These are phyloP conservation scores for Neofusicoccum ribis DNA, from an alignment of 2,329 filamentous ascomycete species.

Conservation along the genomic window DNA sequence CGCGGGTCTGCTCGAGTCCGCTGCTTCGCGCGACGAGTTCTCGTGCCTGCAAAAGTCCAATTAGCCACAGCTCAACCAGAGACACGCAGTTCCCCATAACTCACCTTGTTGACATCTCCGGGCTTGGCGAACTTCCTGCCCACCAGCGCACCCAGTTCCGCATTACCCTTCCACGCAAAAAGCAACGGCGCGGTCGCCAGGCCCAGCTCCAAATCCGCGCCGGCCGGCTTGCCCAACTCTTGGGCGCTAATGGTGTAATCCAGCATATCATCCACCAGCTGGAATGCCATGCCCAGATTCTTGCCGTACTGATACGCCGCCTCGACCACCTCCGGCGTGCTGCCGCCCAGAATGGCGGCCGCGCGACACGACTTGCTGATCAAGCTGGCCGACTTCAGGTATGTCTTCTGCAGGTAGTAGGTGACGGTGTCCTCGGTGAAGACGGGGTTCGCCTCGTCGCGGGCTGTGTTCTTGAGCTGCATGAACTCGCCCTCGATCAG, in stretches of 20 bases:
- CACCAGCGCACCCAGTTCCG: slow-evolving; percentile 81
- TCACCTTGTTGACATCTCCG: slow-evolving; percentile 82
- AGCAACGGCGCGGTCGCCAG: slow-evolving; percentile 90
- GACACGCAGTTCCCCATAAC: slow-evolving; percentile 32
- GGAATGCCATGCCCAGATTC: slow-evolving; percentile 92
- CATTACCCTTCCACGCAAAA: slow-evolving; percentile 91
- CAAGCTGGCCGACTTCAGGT: slow-evolving; percentile 91
- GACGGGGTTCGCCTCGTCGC: slow-evolving; percentile 77
- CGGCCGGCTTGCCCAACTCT: slow-evolving; percentile 91
- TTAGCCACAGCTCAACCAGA: not conserved
- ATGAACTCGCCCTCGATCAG: slow-evolving; percentile 98
- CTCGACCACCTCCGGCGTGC: slow-evolving; percentile 77
- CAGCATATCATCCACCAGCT: slow-evolving; percentile 96
- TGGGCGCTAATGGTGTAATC: slow-evolving; percentile 87
- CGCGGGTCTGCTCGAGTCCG: slow-evolving; percentile 88
- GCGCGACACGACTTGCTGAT: slow-evolving; percentile 96
- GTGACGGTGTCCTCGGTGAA: slow-evolving; percentile 87
- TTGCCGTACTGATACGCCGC: slow-evolving; percentile 90
- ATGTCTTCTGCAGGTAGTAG: slow-evolving; percentile 98
- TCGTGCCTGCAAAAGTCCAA: slow-evolving; percentile 65
- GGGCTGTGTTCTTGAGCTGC: slow-evolving; percentile 95
- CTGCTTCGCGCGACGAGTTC: slow-evolving; percentile 79
- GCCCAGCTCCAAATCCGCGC: slow-evolving; percentile 89
- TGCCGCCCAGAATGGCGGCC: slow-evolving; percentile 79
- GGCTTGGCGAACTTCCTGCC: slow-evolving; percentile 83